Evolutionary conservation across 805 yeast genomes (phyloP).

Genomic region (Kazachstania taianensis): DNA sequence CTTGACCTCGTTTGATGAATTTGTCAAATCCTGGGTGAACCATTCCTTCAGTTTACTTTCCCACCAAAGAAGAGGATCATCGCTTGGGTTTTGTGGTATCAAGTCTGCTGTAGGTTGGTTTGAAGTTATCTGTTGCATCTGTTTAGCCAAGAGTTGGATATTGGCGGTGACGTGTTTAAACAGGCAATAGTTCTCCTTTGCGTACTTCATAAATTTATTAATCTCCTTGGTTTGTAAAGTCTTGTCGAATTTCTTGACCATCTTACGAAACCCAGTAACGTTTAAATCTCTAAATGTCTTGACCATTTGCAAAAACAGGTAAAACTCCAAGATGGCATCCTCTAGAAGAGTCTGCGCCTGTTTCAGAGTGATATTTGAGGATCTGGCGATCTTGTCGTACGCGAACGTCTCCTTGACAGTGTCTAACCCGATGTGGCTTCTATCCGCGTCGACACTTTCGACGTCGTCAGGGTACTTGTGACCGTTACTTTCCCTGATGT

Average conservation of each 20-base stretch:
- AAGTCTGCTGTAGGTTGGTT: conserved; percentile 10
- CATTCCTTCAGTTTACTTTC: conserved; percentile 30
- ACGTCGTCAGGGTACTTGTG: too few species aligned
- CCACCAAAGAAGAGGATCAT: conserved; percentile 26
- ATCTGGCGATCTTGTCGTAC: conserved; percentile 2
- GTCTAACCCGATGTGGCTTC: not conserved
- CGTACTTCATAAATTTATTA: conserved; percentile 19
- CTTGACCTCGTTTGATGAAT: conserved; percentile 20
- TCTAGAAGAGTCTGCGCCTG: conserved; percentile 12
- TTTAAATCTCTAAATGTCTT: conserved; percentile 56
- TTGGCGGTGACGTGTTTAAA: conserved; percentile 22
- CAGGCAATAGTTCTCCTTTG: conserved; percentile 17
- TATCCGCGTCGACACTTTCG: too few species aligned
- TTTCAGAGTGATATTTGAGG: conserved; percentile 6
- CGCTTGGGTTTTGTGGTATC: conserved; percentile 13
- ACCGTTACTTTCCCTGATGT: not conserved
- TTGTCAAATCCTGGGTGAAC: conserved; percentile 29
- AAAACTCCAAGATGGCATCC: conserved; percentile 26
- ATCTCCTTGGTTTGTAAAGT: conserved; percentile 21
- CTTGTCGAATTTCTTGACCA: conserved; percentile 86
- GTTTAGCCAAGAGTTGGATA: conserved; percentile 19
- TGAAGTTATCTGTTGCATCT: conserved; percentile 16
- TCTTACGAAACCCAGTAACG: conserved; percentile 80
- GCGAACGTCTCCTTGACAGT: conserved; percentile 12
- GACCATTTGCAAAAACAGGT: conserved; percentile 24